phyloP scores from a whole-genome alignment of 2,329 filamentous ascomycete species.

The Xylaria arbuscula region DNA sequence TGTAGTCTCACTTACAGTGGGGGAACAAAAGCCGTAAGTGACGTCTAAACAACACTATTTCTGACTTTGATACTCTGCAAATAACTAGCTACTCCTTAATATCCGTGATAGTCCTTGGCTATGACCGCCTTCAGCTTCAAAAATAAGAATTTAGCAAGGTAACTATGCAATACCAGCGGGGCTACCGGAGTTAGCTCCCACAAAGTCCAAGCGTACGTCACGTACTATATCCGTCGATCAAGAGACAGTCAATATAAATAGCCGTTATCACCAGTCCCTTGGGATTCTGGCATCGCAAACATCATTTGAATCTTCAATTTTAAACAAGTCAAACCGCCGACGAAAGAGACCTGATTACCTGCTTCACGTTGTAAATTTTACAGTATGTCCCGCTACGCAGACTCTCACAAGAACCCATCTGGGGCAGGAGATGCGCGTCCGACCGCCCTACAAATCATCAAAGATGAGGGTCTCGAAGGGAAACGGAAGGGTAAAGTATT shows the following conservation, averaged over 20 bases:
- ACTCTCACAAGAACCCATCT: conserved; percentile 5
- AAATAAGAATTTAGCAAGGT: background rate
- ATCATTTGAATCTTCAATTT: background rate
- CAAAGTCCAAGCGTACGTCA: conserved; percentile 5
- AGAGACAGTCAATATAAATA: background rate
- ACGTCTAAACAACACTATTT: background rate
- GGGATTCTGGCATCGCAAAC: background rate
- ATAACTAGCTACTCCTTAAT: background rate
- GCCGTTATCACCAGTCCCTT: background rate
- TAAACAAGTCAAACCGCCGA: background rate
- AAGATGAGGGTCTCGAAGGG: conserved; percentile 50
- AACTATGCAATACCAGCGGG: conserved; percentile 1
- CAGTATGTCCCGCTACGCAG: conserved; percentile 37
- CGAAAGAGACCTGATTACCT: background rate
- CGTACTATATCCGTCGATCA: background rate
- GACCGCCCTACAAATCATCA: conserved; percentile 53
- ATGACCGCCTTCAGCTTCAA: background rate
- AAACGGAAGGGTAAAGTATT: conserved; percentile 52
- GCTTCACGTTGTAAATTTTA: background rate
- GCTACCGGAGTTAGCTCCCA: conserved; percentile 26
- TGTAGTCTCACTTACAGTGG: background rate
- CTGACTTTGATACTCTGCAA: background rate
- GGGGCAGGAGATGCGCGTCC: conserved; percentile 54
- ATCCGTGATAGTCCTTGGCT: background rate
- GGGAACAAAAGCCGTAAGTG: background rate